phyloP scores from a whole-genome alignment of 139 green algal species.

The Tetraselmis striata region DNA sequence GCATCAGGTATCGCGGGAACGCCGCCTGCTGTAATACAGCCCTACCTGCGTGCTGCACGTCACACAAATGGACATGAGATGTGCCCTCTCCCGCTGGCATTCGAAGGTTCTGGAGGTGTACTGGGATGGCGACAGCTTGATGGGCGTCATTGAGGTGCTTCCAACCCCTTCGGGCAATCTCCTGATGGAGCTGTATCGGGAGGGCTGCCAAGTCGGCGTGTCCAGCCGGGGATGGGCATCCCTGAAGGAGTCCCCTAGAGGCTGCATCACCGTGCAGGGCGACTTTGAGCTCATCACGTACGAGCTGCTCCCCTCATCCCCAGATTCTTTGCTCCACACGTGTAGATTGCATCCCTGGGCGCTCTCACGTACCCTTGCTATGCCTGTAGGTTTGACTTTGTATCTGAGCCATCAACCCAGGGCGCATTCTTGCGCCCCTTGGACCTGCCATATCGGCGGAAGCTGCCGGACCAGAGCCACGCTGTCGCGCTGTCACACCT shows the following conservation, averaged over 20 bases:
- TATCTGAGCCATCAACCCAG: slow-evolving; percentile 50
- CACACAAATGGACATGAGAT: no score
- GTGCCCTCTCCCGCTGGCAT: no score
- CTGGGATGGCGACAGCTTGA: slow-evolving; percentile 54
- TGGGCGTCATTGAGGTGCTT: slow-evolving; percentile 61
- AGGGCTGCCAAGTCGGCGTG: slow-evolving; percentile 56
- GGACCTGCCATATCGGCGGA: not conserved
- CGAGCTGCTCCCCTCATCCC: not conserved
- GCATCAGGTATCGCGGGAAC: slow-evolving; percentile 58
- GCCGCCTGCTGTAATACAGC: no score
- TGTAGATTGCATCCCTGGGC: no score
- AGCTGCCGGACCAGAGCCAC: slow-evolving; percentile 5
- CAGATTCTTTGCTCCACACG: no score
- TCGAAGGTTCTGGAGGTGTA: slow-evolving; percentile 54
- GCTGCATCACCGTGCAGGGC: slow-evolving; percentile 42
- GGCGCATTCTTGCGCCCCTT: slow-evolving; percentile 30
- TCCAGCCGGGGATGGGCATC: slow-evolving; percentile 55
- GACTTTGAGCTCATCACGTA: slow-evolving; percentile 65
- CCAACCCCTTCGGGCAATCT: slow-evolving; percentile 49
- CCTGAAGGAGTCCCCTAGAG: slow-evolving; percentile 31
- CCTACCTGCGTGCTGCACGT: no score
- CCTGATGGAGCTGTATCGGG: slow-evolving; percentile 53
- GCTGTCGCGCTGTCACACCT: slow-evolving; percentile 1
- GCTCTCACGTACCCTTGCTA: no score
- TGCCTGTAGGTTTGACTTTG: slow-evolving; percentile 65